A percentile compares a stretch with the other conserved stretches of the same genome.
These are phyloP conservation scores for Globisporangium echinulatum DNA, from an alignment of 352 stramenopile species.

Conservation along the genomic window DNA sequence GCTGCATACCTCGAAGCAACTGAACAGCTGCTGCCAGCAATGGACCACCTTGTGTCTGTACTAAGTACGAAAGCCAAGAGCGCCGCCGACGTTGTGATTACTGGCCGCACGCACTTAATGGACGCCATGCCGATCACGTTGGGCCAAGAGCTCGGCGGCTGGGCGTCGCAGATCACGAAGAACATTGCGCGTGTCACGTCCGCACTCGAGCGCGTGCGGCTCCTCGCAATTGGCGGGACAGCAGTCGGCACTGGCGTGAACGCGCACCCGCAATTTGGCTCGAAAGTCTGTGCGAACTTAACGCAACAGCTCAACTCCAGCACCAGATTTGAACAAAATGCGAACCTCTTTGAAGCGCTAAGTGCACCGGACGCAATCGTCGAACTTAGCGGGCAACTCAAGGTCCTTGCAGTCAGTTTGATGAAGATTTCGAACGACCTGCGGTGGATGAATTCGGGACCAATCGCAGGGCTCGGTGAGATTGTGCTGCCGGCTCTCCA, in stretches of 20 bases:
- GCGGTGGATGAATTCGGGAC: constrained; percentile 88
- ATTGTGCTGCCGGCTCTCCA: constrained; percentile 88
- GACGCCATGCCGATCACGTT: constrained; percentile 58
- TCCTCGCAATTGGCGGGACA: constrained; percentile 52
- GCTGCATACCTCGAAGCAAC: constrained; percentile 39
- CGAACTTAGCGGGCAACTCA: constrained; percentile 88
- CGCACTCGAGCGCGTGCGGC: constrained; percentile 34
- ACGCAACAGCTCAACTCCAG: constrained; percentile 19
- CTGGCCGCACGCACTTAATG: constrained; percentile 71
- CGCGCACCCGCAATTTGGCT: constrained; percentile 42
- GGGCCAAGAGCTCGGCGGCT: constrained; percentile 41
- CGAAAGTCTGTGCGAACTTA: constrained; percentile 34
- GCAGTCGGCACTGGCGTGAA: constrained; percentile 60
- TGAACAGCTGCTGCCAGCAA: constrained; percentile 60
- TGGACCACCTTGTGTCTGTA: constrained; percentile 29
- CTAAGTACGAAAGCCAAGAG: constrained; percentile 31
- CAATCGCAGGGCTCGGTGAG: constrained; percentile 91
- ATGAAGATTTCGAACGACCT: constrained; percentile 96
- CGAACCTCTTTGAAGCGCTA: constrained; percentile 82
- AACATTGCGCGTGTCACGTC: constrained; percentile 43
- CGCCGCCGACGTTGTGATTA: constrained; percentile 43
- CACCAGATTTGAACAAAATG: constrained; percentile 36
- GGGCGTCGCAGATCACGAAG: constrained; percentile 44
- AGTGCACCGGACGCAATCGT: constrained; percentile 92
- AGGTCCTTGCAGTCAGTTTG: constrained; percentile 84